Conservation (phyloP, 73 alveolate species). For the Paraurostyla sp. region DNA sequence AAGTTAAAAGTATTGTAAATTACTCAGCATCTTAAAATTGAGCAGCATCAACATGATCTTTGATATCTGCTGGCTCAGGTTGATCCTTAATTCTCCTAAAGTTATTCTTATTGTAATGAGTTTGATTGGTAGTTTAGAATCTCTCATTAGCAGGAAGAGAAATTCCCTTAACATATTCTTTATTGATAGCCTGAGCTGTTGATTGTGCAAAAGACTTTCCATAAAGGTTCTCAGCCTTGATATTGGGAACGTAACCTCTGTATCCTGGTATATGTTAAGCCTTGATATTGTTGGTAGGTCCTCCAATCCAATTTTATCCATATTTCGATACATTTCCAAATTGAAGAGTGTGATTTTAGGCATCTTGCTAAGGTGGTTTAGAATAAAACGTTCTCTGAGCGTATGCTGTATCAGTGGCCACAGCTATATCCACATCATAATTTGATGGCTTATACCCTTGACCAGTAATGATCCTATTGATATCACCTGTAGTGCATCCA, state of each 20-base stretch:
- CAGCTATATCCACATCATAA: background rate
- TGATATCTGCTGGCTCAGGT: conserved; percentile 39
- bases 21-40: conserved; percentile 44
- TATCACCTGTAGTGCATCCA: conserved; percentile 72
- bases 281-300: conserved; percentile 53
- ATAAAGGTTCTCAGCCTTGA: conserved; percentile 66
- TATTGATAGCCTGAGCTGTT: conserved; percentile 48
- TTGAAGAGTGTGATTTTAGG: background rate
- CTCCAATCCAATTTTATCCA: conserved; percentile 65
- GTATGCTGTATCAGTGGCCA: background rate
- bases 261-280: conserved; percentile 70
- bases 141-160: conserved; percentile 18
- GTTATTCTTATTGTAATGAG: background rate
- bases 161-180: background rate
- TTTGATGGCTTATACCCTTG: conserved; percentile 5
- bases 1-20: background rate
- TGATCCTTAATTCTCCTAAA: conserved; percentile 6
- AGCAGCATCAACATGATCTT: conserved; percentile 3
- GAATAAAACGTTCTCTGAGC: conserved; percentile 50
- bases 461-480: conserved; percentile 50
- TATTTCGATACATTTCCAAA: conserved; percentile 23
- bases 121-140: background rate
- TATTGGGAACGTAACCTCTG: conserved; percentile 63
- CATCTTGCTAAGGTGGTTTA: conserved; percentile 20
- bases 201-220: conserved; percentile 56